A percentile compares a stretch with the other conserved stretches of the same genome.
Evolutionary conservation across 306 rosid species (phyloP).

Genomic region (Acacia acuminata): DNA sequence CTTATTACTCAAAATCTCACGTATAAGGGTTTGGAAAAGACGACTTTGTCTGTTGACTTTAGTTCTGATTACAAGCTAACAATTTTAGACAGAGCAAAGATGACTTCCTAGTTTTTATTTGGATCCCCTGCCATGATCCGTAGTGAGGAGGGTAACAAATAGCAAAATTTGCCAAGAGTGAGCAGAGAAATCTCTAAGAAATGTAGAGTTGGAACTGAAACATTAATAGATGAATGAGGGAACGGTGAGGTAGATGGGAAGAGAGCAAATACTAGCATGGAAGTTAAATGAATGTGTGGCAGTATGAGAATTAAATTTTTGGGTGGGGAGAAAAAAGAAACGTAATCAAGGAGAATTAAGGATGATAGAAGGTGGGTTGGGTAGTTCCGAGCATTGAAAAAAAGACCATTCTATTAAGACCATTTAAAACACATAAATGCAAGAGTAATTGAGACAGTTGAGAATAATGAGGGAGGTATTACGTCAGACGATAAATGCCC

Average conservation of each 20-base stretch:
- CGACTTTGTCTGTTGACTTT: constrained; percentile 37
- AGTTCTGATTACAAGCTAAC: constrained; percentile 7
- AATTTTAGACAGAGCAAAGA: neutral
- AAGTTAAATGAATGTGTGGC: neutral
- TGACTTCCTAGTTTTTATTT: constrained; percentile 13
- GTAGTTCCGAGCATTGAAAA: constrained; percentile 77
- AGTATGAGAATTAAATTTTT: constrained; percentile 33
- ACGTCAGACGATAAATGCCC: constrained; percentile 81
- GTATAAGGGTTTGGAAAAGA: constrained; percentile 23
- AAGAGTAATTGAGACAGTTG: constrained; percentile 90
- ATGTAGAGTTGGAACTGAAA: constrained; percentile 5
- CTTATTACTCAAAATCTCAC: neutral
- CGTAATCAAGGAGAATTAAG: constrained; percentile 49
- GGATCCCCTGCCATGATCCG: constrained; percentile 30
- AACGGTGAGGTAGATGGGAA: neutral
- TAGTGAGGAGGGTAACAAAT: constrained; percentile 6
- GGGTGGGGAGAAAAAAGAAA: constrained; percentile 13
- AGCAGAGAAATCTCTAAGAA: neutral
- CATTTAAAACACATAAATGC: constrained; percentile 88
- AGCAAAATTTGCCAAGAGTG: constrained; percentile 10
- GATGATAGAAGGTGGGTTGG: constrained; percentile 55
- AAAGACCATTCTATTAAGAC: constrained; percentile 63
- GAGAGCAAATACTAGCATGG: neutral
- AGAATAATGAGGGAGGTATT: constrained; percentile 62
- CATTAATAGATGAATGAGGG: constrained; percentile 23